These are phyloP conservation scores for Amanita fuliginea DNA, from an alignment of 768 basidiomycete species.

Conservation along the genomic window DNA sequence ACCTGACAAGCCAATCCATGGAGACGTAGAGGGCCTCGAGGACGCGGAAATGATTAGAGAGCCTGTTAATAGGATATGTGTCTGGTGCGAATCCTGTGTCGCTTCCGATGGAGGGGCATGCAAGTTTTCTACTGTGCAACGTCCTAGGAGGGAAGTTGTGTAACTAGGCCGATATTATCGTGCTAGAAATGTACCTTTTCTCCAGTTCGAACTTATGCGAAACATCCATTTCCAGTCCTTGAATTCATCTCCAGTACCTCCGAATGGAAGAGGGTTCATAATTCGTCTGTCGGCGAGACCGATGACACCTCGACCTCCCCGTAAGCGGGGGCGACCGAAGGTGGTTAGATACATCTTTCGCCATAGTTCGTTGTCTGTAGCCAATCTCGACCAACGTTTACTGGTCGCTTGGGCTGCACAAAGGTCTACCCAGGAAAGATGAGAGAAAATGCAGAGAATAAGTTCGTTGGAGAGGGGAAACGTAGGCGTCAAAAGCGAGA, in stretches of 20 bases:
- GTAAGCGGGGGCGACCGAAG: slow-evolving; percentile 57
- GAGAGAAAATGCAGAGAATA: slow-evolving; percentile 61
- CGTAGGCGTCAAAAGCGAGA: slow-evolving; percentile 31
- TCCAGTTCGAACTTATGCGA: slow-evolving; percentile 75
- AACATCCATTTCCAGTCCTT: slow-evolving; percentile 86
- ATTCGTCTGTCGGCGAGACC: slow-evolving; percentile 45
- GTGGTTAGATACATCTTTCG: slow-evolving; percentile 49
- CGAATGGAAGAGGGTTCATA: slow-evolving; percentile 45
- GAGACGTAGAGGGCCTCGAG: slow-evolving; percentile 21
- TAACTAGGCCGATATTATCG: not conserved
- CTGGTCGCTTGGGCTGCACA: slow-evolving; percentile 53
- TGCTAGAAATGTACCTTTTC: slow-evolving; percentile 40
- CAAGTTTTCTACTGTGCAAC: slow-evolving; percentile 41
- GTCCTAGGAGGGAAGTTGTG: slow-evolving; percentile 34
- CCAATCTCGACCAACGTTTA: slow-evolving; percentile 55
- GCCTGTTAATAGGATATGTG: slow-evolving; percentile 50
- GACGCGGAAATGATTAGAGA: slow-evolving; percentile 48
- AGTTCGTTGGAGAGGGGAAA: slow-evolving; percentile 65
- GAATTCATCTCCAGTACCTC: slow-evolving; percentile 26
- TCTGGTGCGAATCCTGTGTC: slow-evolving; percentile 10
- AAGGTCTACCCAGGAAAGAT: slow-evolving; percentile 56
- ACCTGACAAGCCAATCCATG: slow-evolving; percentile 27
- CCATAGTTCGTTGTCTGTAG: slow-evolving; percentile 68
- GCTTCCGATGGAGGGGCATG: slow-evolving; percentile 2
- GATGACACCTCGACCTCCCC: slow-evolving; percentile 57